These are phyloP conservation scores for Trichothecium roseum DNA, from an alignment of 2,329 filamentous ascomycete species.

Conservation along the genomic window DNA sequence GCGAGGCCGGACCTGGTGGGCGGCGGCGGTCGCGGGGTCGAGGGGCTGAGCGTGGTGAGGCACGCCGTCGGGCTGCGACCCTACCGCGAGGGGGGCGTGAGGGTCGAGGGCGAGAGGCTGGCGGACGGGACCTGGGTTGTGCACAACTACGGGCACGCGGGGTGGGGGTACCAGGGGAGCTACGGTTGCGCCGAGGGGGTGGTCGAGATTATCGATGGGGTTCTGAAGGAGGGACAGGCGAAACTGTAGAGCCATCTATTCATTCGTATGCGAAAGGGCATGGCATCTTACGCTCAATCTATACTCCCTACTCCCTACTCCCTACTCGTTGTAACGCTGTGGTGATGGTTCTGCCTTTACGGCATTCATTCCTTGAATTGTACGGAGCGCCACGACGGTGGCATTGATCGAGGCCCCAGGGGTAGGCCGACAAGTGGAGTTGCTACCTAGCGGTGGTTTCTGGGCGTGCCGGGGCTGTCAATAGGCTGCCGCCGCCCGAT, in stretches of 20 bases:
- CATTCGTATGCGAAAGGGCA: slow-evolving; percentile 17
- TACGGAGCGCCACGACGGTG: too few species aligned
- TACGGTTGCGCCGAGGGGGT: slow-evolving; percentile 63
- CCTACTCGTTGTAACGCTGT: too few species aligned
- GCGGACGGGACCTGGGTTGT: slow-evolving; percentile 55
- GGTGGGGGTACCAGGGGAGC: slow-evolving; percentile 62
- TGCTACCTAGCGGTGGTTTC: too few species aligned
- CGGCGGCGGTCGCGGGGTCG: slow-evolving; percentile 55
- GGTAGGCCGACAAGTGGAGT: too few species aligned
- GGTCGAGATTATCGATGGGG: slow-evolving; percentile 55
- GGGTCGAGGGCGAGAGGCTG: slow-evolving; percentile 51
- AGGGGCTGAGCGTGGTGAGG: slow-evolving; percentile 63
- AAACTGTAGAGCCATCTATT: slow-evolving; percentile 15
- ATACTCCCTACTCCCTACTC: too few species aligned
- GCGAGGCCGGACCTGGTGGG: slow-evolving; percentile 52
- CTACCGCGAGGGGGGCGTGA: slow-evolving; percentile 59
- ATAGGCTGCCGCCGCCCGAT: too few species aligned
- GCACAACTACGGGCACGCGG: slow-evolving; percentile 72
- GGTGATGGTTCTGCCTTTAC: too few species aligned
- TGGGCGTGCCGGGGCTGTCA: too few species aligned
- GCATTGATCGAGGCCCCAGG: too few species aligned
- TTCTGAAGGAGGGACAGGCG: slow-evolving; percentile 26
- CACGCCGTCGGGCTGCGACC: slow-evolving; percentile 79
- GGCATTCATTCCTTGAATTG: too few species aligned
- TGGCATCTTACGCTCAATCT: too few species aligned